A percentile compares a stretch with the other conserved stretches of the same genome.
Evolutionary conservation across 768 basidiomycete species (phyloP).

Genomic region (Lactarius deliciosus): DNA sequence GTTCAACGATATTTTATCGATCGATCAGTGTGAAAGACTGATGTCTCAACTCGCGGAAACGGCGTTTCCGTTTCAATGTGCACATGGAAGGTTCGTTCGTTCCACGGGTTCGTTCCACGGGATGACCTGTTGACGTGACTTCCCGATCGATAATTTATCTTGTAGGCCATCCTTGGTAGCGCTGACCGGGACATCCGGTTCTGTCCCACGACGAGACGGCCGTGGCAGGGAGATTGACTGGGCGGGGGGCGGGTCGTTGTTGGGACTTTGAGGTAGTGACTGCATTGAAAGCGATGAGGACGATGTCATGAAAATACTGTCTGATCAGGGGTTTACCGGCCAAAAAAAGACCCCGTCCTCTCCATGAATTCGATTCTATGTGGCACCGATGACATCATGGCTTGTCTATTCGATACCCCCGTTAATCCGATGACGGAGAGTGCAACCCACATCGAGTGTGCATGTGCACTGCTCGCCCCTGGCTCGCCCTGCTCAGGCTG

Average conservation of each 20-base stretch:
- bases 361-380: too few relatives aligned
- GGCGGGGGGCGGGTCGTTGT: slow-evolving; percentile 15
- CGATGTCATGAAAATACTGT: not conserved
- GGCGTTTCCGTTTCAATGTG: slow-evolving; percentile 90
- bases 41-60: slow-evolving; percentile 68
- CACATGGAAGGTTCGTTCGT: slow-evolving; percentile 75
- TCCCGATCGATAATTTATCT: not conserved
- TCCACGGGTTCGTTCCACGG: too few relatives aligned
- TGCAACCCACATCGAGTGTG: too few relatives aligned
- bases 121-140: slow-evolving; percentile 16
- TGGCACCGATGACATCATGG: too few relatives aligned
- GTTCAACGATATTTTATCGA: slow-evolving; percentile 83
- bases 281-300: not conserved
- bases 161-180: slow-evolving; percentile 56
- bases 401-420: too few relatives aligned
- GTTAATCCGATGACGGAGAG: too few relatives aligned
- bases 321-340: too few relatives aligned
- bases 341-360: too few relatives aligned
- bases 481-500: too few relatives aligned
- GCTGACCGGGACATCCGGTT: slow-evolving; percentile 37
- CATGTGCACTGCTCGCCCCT: too few relatives aligned
- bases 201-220: not conserved
- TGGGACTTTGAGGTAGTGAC: not conserved
- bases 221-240: slow-evolving; percentile 16
- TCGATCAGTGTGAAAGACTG: slow-evolving; percentile 67